Evolutionary conservation across 305 asterid species (phyloP).

Genomic region (Solanum hybrid): DNA sequence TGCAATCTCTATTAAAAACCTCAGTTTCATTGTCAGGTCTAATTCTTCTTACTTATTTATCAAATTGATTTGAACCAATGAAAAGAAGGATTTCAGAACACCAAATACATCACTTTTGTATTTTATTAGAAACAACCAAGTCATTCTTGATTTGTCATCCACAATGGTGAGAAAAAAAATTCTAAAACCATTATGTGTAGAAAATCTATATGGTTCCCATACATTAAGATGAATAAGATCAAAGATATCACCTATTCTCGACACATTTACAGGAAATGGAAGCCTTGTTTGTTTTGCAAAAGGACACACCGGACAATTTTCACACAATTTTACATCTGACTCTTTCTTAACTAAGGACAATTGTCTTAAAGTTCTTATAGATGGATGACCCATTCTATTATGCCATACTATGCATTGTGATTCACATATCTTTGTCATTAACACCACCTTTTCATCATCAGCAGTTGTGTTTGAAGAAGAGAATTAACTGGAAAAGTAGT

Average conservation of each 20-base stretch:
- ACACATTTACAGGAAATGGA: neutral
- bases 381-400: neutral
- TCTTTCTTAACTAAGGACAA: neutral
- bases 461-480: too few relatives aligned
- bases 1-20: neutral
- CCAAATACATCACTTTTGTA: neutral
- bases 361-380: neutral
- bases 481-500: neutral
- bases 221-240: neutral
- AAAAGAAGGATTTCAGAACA: neutral
- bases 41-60: neutral
- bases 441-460: neutral
- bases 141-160: neutral
- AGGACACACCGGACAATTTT: neutral
- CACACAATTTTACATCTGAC: neutral
- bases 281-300: neutral
- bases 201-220: neutral
- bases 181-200: neutral
- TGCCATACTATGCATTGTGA: neutral
- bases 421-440: neutral
- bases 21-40: neutral
- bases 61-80: neutral
- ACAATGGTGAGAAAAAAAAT: neutral
- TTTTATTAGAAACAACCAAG: neutral
- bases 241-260: neutral